These are phyloP conservation scores for Fusarium tricinctum DNA, from an alignment of 2,329 filamentous ascomycete genomes.

Conservation along the genomic window DNA sequence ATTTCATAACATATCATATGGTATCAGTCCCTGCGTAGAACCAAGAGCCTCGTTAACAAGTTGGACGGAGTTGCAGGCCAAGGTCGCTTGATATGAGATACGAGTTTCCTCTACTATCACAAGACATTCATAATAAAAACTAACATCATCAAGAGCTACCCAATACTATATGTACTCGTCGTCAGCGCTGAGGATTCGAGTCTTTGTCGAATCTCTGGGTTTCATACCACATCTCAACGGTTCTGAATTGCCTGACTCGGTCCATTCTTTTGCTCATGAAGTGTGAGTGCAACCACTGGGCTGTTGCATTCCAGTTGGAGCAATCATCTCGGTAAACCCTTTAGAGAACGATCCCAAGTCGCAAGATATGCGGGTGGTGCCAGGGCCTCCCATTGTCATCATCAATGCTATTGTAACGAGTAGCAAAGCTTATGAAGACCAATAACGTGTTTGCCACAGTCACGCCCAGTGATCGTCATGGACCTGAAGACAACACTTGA, in stretches of 20 bases:
- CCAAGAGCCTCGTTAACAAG: no score
- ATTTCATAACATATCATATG: no score
- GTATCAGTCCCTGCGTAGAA: no score
- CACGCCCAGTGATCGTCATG: background rate
- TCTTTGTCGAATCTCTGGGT: no score
- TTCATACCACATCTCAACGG: no score
- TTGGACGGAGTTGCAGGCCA: no score
- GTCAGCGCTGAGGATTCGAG: background rate
- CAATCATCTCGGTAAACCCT: constrained; percentile 7
- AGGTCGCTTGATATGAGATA: no score
- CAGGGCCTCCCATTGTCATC: background rate
- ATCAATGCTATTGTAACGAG: background rate
- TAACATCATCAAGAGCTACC: no score
- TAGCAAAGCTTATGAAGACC: background rate
- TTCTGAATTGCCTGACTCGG: constrained; percentile 4
- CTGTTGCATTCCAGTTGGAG: constrained; percentile 21
- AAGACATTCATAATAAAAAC: no score
- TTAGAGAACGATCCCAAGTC: background rate
- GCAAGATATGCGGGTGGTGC: background rate
- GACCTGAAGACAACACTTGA: background rate
- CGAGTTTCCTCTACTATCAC: no score
- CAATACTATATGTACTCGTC: background rate
- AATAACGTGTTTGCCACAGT: background rate
- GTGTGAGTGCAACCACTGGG: constrained; percentile 8
- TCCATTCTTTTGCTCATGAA: background rate